Evolutionary conservation across 208 protist genomes (phyloP), one percentile per base, ranked within the genome.

Genomic region (Leptomonas pyrrhocoris): DNA sequence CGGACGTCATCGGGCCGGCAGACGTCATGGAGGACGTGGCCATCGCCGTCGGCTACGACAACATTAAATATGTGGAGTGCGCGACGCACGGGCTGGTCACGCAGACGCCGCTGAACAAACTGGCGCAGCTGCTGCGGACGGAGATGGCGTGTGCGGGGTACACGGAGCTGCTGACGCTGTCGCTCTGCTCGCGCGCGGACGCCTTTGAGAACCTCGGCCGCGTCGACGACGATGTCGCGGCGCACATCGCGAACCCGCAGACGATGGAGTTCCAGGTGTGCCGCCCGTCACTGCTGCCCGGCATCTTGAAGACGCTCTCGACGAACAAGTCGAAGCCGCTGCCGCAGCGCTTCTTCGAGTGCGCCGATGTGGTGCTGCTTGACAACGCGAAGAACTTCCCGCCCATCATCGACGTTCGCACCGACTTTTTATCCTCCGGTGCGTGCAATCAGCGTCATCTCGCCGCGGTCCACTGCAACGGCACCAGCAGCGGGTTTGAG

Each of bases 1-100:
- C 85, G n/a, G 99, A 99, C 77, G 92, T 99, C 19, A 85, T 99
- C 45, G 97, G 99, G 61, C 59, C 80, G 15, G 92, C 92, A 45
- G 99, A 99, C 81, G 81, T 99, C 48, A 95, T 99, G 80, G 99
- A 99, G 77, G 98, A 99, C 86, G 96, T 99, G 31, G 98, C 95
- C 12, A 98, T 99, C 66, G 95, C 96, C 30, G 99, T 98, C 77
- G 98, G 98, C 43, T 99, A 96, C 82, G 95, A 99, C 73, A 99
- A 99, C 70, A 94, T 99, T 28, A 64, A 74, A 40, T 80, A 89
- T 57, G 83, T 79, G 21, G 79, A 95, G 56, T 96, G 96, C 56
- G 62, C 61, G 3, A 94, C 92, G 28, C 68, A 65, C 28, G 98
- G 93, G 27, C 62, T 83, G 31, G 98, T 97, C 36, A 86, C 75